Evolutionary conservation across 2,329 filamentous ascomycete species (phyloP).

Genomic region (Clarireedia paspali): DNA sequence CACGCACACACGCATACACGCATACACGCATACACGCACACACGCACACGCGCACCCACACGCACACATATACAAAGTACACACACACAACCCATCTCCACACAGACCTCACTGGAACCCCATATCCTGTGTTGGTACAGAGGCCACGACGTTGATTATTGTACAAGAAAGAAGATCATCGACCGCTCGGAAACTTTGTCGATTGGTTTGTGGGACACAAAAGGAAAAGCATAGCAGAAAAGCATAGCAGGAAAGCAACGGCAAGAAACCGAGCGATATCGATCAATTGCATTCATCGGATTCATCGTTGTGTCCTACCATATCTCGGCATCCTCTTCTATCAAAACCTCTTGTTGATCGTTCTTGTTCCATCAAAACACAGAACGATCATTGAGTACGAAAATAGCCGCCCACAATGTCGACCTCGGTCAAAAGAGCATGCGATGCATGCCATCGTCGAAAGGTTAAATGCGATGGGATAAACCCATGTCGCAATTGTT

Average conservation of each 20-base stretch:
- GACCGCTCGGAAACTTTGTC: too few species aligned
- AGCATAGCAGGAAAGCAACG: too few species aligned
- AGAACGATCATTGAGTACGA: background rate
- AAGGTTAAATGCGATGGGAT: constrained; percentile 69
- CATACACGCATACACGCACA: too few species aligned
- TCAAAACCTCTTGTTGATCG: background rate
- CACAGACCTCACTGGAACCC: background rate
- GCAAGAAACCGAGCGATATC: too few species aligned
- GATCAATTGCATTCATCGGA: too few species aligned
- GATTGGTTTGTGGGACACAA: too few species aligned
- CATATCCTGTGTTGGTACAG: background rate
- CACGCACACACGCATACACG: too few species aligned
- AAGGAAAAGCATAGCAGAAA: too few species aligned
- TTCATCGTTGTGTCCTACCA: too few species aligned
- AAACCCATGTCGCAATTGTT: constrained; percentile 65
- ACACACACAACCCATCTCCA: background rate
- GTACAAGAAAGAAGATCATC: background rate
- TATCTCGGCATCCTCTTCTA: background rate
- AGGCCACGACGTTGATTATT: background rate
- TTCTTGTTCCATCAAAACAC: background rate
- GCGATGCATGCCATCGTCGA: constrained; percentile 66
- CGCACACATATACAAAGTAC: background rate
- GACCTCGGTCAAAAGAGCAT: constrained; percentile 46
- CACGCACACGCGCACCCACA: background rate
- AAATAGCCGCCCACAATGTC: constrained; percentile 14